Evolutionary conservation across 441 rosid species (phyloP), one percentile per base, ranked within the genome.

Genomic region (Cnidoscolus chayamansa): DNA sequence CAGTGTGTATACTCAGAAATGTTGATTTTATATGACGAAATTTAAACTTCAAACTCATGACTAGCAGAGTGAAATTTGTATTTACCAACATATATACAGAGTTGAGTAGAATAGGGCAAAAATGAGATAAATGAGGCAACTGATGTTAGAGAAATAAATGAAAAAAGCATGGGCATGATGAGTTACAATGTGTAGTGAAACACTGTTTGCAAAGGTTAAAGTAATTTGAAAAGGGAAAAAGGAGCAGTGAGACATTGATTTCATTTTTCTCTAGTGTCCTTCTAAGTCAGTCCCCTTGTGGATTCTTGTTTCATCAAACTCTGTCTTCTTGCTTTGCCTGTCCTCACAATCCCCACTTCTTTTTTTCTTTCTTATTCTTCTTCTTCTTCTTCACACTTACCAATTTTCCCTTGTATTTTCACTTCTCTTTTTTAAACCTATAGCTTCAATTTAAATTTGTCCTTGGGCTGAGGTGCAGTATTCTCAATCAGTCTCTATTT

Each of bases 281-380:
- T 30, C 11, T 10, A 63, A 54, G 63, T 58, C 69, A 67, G 78
- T 73, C 47, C 17, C 32, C 54, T 51, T 63, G 30, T 48, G 67
- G 50, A 35, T 35, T 75, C 71, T 74, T 77, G 73, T 71, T 74
- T 76, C 73, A 71, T 78, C 82, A 63, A 71, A 17, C 20, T 53
- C 78, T 68, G 56, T 54, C 12, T 60, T 8, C 43, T 31, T 11
- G 8, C n/a, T 43, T 45, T 11, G n/a, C n/a, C 62, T 72, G 74
- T 70, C 63, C 72, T 51, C 32, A 40, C 70, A 53, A 20, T 53
- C 51, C 79, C 78, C 76, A 73, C 71, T 53, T 56, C 54, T 62
- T n/a, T 25, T 30, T 13, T 20, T 60, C 60, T 75, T 65, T 53
- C 43, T 3, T 40, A 50, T 67, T 17, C 15, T 2, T 10, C 32